Conservation (phyloP, 2,329 filamentous ascomycete genomes). For the Monosporascus sp. region DNA sequence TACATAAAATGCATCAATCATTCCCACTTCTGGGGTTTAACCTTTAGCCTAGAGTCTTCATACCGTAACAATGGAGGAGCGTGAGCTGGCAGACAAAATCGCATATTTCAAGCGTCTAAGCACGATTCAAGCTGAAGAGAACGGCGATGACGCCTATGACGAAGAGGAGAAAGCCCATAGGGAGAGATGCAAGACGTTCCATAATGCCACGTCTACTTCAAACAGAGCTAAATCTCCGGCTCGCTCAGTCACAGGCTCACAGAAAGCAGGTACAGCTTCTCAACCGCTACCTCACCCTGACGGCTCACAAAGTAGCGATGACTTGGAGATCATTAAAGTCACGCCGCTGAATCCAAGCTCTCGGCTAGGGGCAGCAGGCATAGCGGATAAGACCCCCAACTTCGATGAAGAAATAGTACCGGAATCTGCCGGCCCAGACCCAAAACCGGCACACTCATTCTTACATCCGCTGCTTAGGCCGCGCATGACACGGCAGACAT, state of each 20-base stretch:
- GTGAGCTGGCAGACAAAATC: slow-evolving; percentile 34
- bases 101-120: slow-evolving; percentile 41
- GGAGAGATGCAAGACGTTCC: slow-evolving; percentile 19
- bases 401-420: slow-evolving; percentile 9
- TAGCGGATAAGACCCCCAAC: background rate
- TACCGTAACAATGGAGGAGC: slow-evolving; percentile 19
- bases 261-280: slow-evolving; percentile 7
- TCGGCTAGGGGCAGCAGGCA: background rate
- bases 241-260: background rate
- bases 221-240: slow-evolving; percentile 3
- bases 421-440: slow-evolving; percentile 9
- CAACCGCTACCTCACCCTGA: slow-evolving; percentile 6
- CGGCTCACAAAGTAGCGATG: slow-evolving; percentile 9
- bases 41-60: background rate
- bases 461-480: slow-evolving; percentile 3
- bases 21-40: background rate
- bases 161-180: slow-evolving; percentile 31
- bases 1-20: background rate
- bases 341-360: slow-evolving; percentile 9
- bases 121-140: slow-evolving; percentile 19
- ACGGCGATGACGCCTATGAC: slow-evolving; percentile 25
- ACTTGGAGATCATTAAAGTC: slow-evolving; percentile 16
- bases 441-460: slow-evolving; percentile 4
- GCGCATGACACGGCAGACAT: slow-evolving; percentile 15
- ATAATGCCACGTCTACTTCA: slow-evolving; percentile 14